Evolutionary conservation across 306 rosid species (phyloP), one percentile per base, ranked within the genome.

Genomic region (Calophaca sinica): DNA sequence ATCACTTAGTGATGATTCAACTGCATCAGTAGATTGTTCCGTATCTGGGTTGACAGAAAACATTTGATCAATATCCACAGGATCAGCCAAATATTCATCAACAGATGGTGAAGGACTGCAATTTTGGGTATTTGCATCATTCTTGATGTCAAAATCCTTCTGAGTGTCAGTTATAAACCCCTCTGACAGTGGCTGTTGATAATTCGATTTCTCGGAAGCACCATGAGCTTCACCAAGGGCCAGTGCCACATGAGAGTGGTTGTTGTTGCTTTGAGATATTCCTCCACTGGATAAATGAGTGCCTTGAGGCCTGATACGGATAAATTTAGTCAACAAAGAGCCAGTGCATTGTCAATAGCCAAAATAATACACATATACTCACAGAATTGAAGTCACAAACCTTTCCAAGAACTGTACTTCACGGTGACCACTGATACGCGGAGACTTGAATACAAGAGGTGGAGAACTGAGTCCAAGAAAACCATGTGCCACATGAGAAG

Each of bases 31-130:
- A 64, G 83, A 70, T 62, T 73, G 77, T 79, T 85, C 71, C 51
- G 39, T 84, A 49, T 73, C 75, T 20, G 68, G 51, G 57, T 67
- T 31, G 29, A 20, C 83, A 7, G 63, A 69, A 77, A 55, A 77
- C 51, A 62, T 55, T 62, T 15, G 63, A 77, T 80, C 87, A 65
- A 35, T 64, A 36, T 86, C 89, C 42, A 28, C 72, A 57, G 86
- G 83, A 76, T 88, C 96, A 14, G 82, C 91, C 71, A 90, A 84
- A 76, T 72, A 90, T 42, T 84, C 72, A 74, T 87, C 84, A 13
- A 79, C 78, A 53, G 81, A 82, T 71, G 45, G 76, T 0, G 83
- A 73, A 36, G 88, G 81, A 76, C 84, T 67, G 42, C 79, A 54
- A 33, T 72, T 60, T 49, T 82, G 84, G 54, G 77, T 45, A 74